Percentiles rank a stretch among this genome's conserved stretches.
phyloP scores from a whole-genome alignment of 768 basidiomycete genomes.

The Trametes cubensis region DNA sequence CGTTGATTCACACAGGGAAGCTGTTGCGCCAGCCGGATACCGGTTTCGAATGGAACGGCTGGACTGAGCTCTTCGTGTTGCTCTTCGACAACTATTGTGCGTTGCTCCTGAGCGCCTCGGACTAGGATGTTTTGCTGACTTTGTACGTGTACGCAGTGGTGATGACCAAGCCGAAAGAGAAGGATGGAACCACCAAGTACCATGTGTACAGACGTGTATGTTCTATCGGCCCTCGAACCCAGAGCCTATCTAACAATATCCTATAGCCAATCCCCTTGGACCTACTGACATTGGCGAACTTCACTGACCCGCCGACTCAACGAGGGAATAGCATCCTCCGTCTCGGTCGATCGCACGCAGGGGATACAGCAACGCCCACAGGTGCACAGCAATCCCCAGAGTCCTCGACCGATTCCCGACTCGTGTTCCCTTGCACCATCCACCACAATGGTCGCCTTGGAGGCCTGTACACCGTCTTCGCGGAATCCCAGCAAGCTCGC shows the following conservation, averaged over 20 bases:
- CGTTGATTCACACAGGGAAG: constrained; percentile 81
- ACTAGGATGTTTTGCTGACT: constrained; percentile 18
- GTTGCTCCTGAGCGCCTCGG: constrained; percentile 31
- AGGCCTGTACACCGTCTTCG: constrained; percentile 84
- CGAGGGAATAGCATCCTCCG: constrained; percentile 74
- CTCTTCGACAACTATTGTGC: constrained; percentile 94
- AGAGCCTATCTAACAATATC: neutral
- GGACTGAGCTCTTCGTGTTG: constrained; percentile 88
- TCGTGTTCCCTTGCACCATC: constrained; percentile 85
- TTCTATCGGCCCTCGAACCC: constrained; percentile 2
- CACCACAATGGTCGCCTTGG: constrained; percentile 88
- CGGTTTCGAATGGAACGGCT: constrained; percentile 85
- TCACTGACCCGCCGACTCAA: constrained; percentile 78
- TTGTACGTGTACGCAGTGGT: constrained; percentile 69
- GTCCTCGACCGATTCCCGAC: constrained; percentile 62
- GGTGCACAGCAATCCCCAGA: constrained; percentile 41
- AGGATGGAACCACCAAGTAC: constrained; percentile 74
- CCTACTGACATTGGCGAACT: constrained; percentile 81
- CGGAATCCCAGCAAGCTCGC: constrained; percentile 75
- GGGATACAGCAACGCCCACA: constrained; percentile 29
- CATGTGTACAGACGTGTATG: constrained; percentile 79
- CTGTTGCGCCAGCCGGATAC: constrained; percentile 86
- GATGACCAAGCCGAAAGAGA: constrained; percentile 83
- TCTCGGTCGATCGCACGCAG: constrained; percentile 47
- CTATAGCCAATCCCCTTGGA: constrained; percentile 89